These are phyloP conservation scores for Discostella stelligera DNA, from an alignment of 352 stramenopile species.

Conservation along the genomic window DNA sequence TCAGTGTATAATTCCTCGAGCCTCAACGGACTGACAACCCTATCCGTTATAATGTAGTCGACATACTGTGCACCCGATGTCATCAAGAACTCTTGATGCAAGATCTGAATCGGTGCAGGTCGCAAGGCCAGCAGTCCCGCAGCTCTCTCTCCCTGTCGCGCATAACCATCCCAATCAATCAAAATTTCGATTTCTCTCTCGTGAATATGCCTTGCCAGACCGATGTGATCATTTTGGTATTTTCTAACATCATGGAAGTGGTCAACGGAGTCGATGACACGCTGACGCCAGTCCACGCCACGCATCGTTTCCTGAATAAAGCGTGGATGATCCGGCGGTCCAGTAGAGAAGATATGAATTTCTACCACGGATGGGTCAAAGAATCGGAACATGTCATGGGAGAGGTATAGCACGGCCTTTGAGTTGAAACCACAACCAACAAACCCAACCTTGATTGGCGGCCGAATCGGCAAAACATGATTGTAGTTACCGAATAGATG, in stretches of 20 bases:
- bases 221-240: conserved; percentile 63
- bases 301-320: conserved; percentile 74
- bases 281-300: conserved; percentile 72
- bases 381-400: conserved; percentile 80
- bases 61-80: conserved; percentile 73
- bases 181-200: conserved; percentile 72
- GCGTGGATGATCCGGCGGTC: conserved; percentile 53
- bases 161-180: conserved; percentile 77
- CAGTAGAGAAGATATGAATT: conserved; percentile 76
- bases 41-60: conserved; percentile 78
- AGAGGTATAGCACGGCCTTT: conserved; percentile 79
- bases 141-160: conserved; percentile 68
- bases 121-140: conserved; percentile 71
- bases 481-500: not conserved
- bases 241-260: conserved; percentile 72
- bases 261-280: conserved; percentile 68
- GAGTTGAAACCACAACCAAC: conserved; percentile 74
- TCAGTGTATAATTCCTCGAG: conserved; percentile 68
- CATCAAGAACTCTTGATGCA: conserved; percentile 80
- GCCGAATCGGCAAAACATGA: conserved; percentile 30
- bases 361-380: conserved; percentile 71
- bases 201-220: conserved; percentile 65
- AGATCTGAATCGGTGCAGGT: conserved; percentile 71
- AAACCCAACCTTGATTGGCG: conserved; percentile 67
- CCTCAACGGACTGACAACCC: conserved; percentile 49